Evolutionary conservation across 768 basidiomycete species (phyloP), one percentile per base, ranked within the genome.

Genomic region (Pleurotus pulmonarius): DNA sequence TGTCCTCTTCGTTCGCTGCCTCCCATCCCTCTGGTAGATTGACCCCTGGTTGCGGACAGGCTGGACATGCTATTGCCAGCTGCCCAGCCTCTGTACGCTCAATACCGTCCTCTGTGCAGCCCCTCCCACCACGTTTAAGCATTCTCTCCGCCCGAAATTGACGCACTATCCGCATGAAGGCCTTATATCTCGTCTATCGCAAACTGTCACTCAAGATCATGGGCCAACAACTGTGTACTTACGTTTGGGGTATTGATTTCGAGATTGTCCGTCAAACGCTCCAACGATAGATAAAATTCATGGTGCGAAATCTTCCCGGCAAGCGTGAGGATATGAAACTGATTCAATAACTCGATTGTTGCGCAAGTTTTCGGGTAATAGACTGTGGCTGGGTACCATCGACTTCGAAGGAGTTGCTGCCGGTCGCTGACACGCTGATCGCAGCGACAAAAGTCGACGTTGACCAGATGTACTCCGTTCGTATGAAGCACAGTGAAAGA

Each of bases 31-130:
- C 39, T 0, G 63, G 67, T 24, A 73, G 55, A 56, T 73, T 73
- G 2, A 67, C 63, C 7, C 63, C 64, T 4, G 67, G 67, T 1
- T 62, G 53, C 6, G 71, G 71, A 47, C 70, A 73, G 18, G 68
- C 68, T 2, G 69, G 65, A 55, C 72, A 73, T 2, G 60, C 47
- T 4, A 71, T 51, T 1, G 70, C 70, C n/a, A 65, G 61, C 16
- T 65, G 65, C 1, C 70, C 70, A 3, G 47, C 41, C 16, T 57
- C 25, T 1, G 65, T 70, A 0, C 49, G 59, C 12, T n/a, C 39
- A 6, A 60, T 49, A 0, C 70, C 69, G 5, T 46, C 11, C 3
- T 44, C 15, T 24, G 55, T 56, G 56, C 70, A 60, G 2, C 66
- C 69, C 26, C 65, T 53, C 6, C 64, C 69, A 16, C 54, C 60